phyloP scores from a whole-genome alignment of 768 basidiomycete genomes.

The Mycena galopus region DNA sequence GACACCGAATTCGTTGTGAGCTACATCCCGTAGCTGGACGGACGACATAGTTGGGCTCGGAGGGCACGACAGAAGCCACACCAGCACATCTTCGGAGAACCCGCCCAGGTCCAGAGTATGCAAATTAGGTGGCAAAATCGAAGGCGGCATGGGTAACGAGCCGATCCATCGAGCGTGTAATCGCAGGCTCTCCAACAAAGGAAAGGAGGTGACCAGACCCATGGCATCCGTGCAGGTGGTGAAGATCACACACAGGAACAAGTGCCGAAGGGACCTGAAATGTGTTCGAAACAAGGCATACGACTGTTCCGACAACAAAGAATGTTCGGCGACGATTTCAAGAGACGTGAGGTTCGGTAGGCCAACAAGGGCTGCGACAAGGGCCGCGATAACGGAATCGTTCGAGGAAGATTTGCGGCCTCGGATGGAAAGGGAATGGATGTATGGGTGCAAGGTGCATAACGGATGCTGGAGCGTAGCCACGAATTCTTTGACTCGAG shows the following conservation, averaged over 20 bases:
- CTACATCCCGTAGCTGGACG: conserved; percentile 25
- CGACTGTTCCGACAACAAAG: conserved; percentile 19
- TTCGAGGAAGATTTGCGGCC: conserved; percentile 6
- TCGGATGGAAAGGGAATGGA: conserved; percentile 29
- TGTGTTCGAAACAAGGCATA: conserved; percentile 6
- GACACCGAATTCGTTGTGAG: conserved; percentile 8
- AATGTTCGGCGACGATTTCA: conserved; percentile 25
- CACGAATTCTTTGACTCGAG: conserved; percentile 26
- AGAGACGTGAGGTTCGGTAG: conserved; percentile 31
- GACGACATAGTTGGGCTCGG: conserved; percentile 18
- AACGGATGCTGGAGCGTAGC: conserved; percentile 25
- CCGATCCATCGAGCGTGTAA: conserved; percentile 30
- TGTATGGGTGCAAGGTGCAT: conserved; percentile 25
- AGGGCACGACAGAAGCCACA: conserved; percentile 30
- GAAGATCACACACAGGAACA: conserved; percentile 26
- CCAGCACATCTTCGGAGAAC: conserved; percentile 24
- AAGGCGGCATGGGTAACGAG: conserved; percentile 5
- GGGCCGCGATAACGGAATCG: conserved; percentile 10
- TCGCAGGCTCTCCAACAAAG: conserved; percentile 27
- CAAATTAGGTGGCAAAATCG: conserved; percentile 20
- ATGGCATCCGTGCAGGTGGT: conserved; percentile 27
- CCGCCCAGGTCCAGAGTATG: conserved; percentile 31
- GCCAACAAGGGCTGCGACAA: conserved; percentile 24
- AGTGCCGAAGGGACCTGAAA: conserved; percentile 26
- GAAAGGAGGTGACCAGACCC: conserved; percentile 33